Evolutionary conservation across 108 stramenopile species (phyloP).

Genomic region (Chaetoceros tenuissimus): DNA sequence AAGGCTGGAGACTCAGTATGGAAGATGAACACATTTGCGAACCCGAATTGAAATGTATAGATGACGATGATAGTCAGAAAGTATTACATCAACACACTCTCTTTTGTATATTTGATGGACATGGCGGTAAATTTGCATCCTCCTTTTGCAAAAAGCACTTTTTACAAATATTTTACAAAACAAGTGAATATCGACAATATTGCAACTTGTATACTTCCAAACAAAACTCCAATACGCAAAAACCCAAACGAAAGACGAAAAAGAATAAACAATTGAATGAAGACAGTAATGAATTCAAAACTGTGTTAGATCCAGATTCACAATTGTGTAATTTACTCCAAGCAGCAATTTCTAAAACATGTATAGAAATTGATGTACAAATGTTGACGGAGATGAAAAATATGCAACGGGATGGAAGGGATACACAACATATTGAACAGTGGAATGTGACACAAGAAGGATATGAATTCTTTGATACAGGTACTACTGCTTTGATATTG

Average conservation of each 20-base stretch:
- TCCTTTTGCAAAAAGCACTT: constrained; percentile 52
- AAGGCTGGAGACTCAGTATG: background rate
- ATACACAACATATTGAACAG: background rate
- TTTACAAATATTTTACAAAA: constrained; percentile 33
- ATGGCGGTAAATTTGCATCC: constrained; percentile 82
- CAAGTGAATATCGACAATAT: constrained; percentile 41
- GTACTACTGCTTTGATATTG: constrained; percentile 82
- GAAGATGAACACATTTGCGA: background rate
- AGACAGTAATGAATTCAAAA: background rate
- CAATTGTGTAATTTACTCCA: constrained; percentile 24
- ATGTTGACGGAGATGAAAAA: constrained; percentile 8
- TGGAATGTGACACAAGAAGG: background rate
- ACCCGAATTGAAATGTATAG: background rate
- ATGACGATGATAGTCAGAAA: constrained; percentile 3
- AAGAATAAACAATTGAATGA: background rate
- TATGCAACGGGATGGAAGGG: constrained; percentile 7
- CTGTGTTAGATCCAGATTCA: background rate
- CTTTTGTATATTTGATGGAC: constrained; percentile 86
- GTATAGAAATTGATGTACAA: constrained; percentile 49
- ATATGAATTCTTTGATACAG: constrained; percentile 46
- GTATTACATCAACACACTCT: constrained; percentile 45
- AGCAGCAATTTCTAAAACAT: constrained; percentile 55
- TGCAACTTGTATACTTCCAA: constrained; percentile 12
- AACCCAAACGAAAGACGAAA: background rate
- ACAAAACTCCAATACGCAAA: background rate